These are phyloP conservation scores for Leccinum obscurum DNA, from an alignment of 768 basidiomycete species.

Conservation along the genomic window DNA sequence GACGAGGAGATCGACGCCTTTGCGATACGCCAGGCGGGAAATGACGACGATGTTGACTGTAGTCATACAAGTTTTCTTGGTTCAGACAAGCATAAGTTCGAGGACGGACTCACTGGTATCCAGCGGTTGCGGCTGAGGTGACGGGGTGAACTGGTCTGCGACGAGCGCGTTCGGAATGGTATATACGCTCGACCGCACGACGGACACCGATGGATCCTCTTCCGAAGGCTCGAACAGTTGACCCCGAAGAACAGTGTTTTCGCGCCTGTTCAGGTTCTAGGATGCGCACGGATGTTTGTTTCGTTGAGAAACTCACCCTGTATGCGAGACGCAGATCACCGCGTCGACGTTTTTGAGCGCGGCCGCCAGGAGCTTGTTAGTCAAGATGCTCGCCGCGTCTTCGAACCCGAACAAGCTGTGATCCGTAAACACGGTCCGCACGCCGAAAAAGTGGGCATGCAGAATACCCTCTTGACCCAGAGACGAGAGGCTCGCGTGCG, in stretches of 20 bases:
- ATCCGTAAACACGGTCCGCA: constrained; percentile 94
- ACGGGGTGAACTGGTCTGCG: constrained; percentile 82
- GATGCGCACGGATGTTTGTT: background rate
- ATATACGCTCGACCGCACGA: constrained; percentile 64
- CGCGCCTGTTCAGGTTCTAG: constrained; percentile 60
- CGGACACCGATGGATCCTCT: constrained; percentile 42
- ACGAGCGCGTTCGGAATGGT: constrained; percentile 95
- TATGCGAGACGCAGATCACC: constrained; percentile 95
- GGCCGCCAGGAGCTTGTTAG: constrained; percentile 91
- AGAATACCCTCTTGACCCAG: constrained; percentile 92
- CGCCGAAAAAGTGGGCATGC: constrained; percentile 82
- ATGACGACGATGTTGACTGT: constrained; percentile 90
- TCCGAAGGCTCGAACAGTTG: constrained; percentile 60
- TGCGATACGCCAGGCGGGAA: constrained; percentile 89
- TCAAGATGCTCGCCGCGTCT: constrained; percentile 94
- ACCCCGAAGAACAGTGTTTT: constrained; percentile 92
- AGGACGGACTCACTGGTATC: constrained; percentile 51
- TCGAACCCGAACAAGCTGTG: constrained; percentile 97
- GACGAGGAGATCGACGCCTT: constrained; percentile 94
- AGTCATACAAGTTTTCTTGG: background rate
- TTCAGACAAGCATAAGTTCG: background rate
- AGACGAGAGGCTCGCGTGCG: constrained; percentile 87
- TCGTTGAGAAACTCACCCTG: constrained; percentile 59
- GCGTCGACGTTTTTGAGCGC: constrained; percentile 90
- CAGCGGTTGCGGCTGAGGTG: constrained; percentile 40